Conservation (phyloP, 208 protist genomes). For the Blastocrithidia nonstop region DNA sequence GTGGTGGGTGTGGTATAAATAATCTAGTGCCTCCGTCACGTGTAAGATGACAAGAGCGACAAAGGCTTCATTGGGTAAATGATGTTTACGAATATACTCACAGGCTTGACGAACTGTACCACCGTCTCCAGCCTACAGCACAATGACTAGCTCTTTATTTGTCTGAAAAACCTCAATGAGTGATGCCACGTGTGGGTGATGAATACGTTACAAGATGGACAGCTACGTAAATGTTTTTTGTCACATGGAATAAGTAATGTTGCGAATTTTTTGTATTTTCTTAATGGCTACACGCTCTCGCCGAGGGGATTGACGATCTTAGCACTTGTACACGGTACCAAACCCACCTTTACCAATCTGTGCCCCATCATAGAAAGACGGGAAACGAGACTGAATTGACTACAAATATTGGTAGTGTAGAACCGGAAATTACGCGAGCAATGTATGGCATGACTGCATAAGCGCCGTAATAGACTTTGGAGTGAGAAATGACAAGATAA, state of each 20-base stretch:
- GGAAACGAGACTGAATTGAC: constrained; percentile 39
- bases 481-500: constrained; percentile 45
- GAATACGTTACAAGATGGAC: constrained; percentile 17
- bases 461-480: constrained; percentile 19
- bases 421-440: constrained; percentile 34
- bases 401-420: constrained; percentile 17
- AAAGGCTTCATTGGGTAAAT: constrained; percentile 30
- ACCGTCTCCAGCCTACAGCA: constrained; percentile 65
- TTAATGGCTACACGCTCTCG: constrained; percentile 38
- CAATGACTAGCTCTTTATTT: constrained; percentile 24
- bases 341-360: constrained; percentile 42
- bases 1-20: constrained; percentile 37
- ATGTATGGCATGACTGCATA: constrained; percentile 44
- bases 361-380: constrained; percentile 43
- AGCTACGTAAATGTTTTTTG: constrained; percentile 30
- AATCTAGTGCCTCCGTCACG: constrained; percentile 37
- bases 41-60: constrained; percentile 36
- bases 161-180: constrained; percentile 67
- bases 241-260: constrained; percentile 22
- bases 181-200: constrained; percentile 35
- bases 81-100: constrained; percentile 15
- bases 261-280: constrained; percentile 20
- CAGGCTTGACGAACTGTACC: constrained; percentile 31
- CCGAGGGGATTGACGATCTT: constrained; percentile 21
- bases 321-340: constrained; percentile 61